Conservation (phyloP, 2,329 filamentous ascomycete species). For the Lomentospora prolificans region DNA sequence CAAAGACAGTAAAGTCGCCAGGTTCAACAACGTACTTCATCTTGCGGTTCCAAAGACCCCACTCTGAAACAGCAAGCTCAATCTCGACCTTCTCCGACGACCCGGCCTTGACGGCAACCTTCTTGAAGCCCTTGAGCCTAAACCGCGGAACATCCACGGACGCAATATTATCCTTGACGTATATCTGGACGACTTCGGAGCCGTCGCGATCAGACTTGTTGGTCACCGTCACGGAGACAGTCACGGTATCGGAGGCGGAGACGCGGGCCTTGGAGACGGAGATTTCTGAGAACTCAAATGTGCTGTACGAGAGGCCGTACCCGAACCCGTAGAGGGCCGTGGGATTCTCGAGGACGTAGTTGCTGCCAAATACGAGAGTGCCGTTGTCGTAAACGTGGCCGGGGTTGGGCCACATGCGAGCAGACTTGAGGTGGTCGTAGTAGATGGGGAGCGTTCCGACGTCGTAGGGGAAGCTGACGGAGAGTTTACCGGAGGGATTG, state of each 20-base stretch:
- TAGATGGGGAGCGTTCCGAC: slow-evolving; percentile 59
- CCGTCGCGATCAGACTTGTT: slow-evolving; percentile 49
- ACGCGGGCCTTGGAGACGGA: slow-evolving; percentile 38
- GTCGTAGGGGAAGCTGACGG: slow-evolving; percentile 57
- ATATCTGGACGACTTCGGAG: slow-evolving; percentile 59
- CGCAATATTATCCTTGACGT: slow-evolving; percentile 52
- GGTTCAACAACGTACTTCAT: slow-evolving; percentile 69
- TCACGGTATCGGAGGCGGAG: slow-evolving; percentile 41
- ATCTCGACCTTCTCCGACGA: slow-evolving; percentile 43
- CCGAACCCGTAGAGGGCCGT: slow-evolving; percentile 55
- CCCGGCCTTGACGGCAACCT: slow-evolving; percentile 51
- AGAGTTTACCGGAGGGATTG: slow-evolving; percentile 57
- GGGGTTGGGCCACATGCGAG: slow-evolving; percentile 40
- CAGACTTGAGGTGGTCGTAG: slow-evolving; percentile 65
- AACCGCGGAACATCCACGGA: slow-evolving; percentile 56
- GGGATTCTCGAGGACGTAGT: slow-evolving; percentile 53
- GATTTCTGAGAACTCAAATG: slow-evolving; percentile 48
- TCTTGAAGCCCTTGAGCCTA: slow-evolving; percentile 57
- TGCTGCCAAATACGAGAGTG: slow-evolving; percentile 52
- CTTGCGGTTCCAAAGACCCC: slow-evolving; percentile 47
- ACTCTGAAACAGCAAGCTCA: slow-evolving; percentile 42
- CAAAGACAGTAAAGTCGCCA: slow-evolving; percentile 53
- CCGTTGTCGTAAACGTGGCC: slow-evolving; percentile 47
- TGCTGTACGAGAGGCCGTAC: slow-evolving; percentile 56
- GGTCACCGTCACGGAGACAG: slow-evolving; percentile 49